Evolutionary conservation across 2,329 filamentous ascomycete species (phyloP).

Genomic region (Fusarium goolgardi): DNA sequence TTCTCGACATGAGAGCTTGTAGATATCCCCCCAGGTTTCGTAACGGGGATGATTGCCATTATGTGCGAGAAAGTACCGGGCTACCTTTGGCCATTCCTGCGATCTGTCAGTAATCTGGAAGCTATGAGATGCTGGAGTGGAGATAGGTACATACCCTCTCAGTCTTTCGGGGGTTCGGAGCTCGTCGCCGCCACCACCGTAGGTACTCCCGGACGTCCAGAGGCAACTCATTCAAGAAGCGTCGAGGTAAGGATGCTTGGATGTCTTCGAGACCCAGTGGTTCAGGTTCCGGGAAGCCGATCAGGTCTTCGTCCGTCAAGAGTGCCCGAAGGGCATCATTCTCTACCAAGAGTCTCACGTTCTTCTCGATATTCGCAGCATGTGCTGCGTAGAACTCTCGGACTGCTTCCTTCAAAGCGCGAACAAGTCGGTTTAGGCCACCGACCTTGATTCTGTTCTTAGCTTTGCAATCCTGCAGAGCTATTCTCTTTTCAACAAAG

Average conservation of each 20-base stretch:
- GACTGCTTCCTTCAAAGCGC: neutral
- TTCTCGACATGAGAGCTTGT: constrained; percentile 34
- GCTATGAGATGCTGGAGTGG: fast-evolving
- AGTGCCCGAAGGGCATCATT: neutral
- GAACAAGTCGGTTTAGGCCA: fast-evolving
- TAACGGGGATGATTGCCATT: neutral
- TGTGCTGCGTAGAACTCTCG: constrained; percentile 1
- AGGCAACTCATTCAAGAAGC: fast-evolving
- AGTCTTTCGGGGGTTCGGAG: constrained; percentile 6
- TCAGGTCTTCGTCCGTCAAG: neutral
- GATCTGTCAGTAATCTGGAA: neutral
- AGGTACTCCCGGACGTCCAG: neutral
- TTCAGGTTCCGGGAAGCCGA: neutral
- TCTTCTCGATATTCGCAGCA: neutral
- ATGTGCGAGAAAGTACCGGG: neutral
- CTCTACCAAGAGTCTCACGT: neutral
- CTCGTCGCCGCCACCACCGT: neutral
- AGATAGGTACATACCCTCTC: constrained; percentile 6
- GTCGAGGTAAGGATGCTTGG: neutral
- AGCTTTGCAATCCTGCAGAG: neutral
- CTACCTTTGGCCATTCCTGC: constrained; percentile 23
- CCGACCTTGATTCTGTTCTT: neutral
- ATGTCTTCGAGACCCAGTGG: neutral
- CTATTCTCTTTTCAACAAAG: neutral
- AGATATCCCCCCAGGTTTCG: constrained; percentile 20